phyloP scores from a whole-genome alignment of 1,139 yeast species.

The Lodderomyces beijingensis region DNA sequence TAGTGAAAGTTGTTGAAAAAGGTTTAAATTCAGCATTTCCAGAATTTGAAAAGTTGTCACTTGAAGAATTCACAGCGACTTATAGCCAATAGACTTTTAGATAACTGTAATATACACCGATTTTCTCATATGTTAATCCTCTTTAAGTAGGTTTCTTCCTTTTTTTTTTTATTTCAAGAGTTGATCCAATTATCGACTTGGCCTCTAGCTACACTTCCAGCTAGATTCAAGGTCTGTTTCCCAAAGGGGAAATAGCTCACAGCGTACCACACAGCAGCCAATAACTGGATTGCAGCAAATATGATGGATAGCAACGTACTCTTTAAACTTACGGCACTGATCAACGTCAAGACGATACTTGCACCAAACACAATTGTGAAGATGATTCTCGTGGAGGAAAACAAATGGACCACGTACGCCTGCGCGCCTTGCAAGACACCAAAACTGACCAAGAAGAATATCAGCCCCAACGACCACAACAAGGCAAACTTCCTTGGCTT shows the following conservation, averaged over 20 bases:
- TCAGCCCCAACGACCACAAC: slow-evolving; percentile 59
- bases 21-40: slow-evolving; percentile 36
- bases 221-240: slow-evolving; percentile 48
- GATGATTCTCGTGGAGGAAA: slow-evolving; percentile 46
- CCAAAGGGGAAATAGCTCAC: slow-evolving; percentile 65
- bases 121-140: not conserved
- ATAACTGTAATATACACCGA: not conserved
- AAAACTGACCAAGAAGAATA: slow-evolving; percentile 53
- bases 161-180: slow-evolving; percentile 15
- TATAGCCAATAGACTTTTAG: slow-evolving; percentile 12
- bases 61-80: slow-evolving; percentile 11
- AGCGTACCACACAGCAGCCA: slow-evolving; percentile 53
- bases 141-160: not conserved
- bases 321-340: slow-evolving; percentile 43
- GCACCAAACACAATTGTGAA: slow-evolving; percentile 48
- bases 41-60: slow-evolving; percentile 17
- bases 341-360: slow-evolving; percentile 47
- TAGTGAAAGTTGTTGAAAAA: slow-evolving; percentile 43
- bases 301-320: slow-evolving; percentile 47
- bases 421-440: slow-evolving; percentile 53
- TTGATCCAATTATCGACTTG: slow-evolving; percentile 61
- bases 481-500: slow-evolving; percentile 59
- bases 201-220: slow-evolving; percentile 50
- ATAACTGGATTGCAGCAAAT: slow-evolving; percentile 47
- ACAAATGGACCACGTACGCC: slow-evolving; percentile 45